Conservation (phyloP, 352 stramenopile genomes). For the Phytophthora foliorum region DNA sequence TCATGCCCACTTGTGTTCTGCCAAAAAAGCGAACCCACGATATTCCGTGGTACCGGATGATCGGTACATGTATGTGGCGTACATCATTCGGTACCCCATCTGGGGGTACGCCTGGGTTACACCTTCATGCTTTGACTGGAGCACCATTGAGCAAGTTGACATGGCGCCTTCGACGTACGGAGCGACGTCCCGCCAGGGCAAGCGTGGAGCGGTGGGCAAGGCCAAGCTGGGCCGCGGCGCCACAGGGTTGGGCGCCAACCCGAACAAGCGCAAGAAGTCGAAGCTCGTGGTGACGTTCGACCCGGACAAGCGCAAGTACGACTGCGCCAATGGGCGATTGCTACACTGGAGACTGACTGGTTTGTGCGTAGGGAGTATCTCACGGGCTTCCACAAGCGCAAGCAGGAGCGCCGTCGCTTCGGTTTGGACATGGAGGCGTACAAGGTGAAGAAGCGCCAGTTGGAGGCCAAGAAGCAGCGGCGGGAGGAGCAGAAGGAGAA, state of each 20-base stretch:
- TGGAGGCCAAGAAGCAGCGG: slow-evolving; percentile 86
- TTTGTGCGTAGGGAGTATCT: slow-evolving; percentile 71
- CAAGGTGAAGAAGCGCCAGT: slow-evolving; percentile 87
- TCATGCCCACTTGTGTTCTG: too few relatives aligned
- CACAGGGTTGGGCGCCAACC: slow-evolving; percentile 44
- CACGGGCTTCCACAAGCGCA: slow-evolving; percentile 89
- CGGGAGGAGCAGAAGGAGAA: slow-evolving; percentile 85
- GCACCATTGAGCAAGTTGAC: slow-evolving; percentile 1
- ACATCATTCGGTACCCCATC: neutral
- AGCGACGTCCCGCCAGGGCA: slow-evolving; percentile 42
- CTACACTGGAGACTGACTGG: slow-evolving; percentile 13
- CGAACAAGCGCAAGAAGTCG: slow-evolving; percentile 78
- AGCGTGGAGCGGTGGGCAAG: slow-evolving; percentile 36
- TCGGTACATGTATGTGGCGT: neutral
- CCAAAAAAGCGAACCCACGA: slow-evolving; percentile 33
- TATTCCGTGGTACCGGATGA: neutral
- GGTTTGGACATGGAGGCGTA: slow-evolving; percentile 91
- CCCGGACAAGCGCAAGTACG: slow-evolving; percentile 86
- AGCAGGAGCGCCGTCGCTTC: slow-evolving; percentile 88
- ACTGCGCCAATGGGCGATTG: neutral
- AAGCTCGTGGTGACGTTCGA: slow-evolving; percentile 91
- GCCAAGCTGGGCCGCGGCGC: slow-evolving; percentile 29
- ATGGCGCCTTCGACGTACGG: slow-evolving; percentile 28
- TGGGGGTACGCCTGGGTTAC: neutral
- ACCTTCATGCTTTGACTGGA: slow-evolving; percentile 23